These are phyloP conservation scores for Fusarium sp. DNA, from an alignment of 2,329 filamentous ascomycete species.

Conservation along the genomic window DNA sequence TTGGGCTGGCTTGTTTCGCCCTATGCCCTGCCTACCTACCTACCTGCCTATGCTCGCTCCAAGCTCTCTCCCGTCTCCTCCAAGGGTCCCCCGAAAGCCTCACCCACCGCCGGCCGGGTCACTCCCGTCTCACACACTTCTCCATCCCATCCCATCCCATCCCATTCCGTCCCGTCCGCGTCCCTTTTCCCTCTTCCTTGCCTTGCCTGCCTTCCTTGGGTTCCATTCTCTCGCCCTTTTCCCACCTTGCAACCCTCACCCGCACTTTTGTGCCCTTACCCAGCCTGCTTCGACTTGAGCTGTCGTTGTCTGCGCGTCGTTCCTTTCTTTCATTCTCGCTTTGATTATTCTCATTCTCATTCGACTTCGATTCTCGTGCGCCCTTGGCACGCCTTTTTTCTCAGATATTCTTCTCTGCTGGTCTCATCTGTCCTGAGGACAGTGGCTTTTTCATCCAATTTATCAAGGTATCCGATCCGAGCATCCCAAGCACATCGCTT, in stretches of 20 bases:
- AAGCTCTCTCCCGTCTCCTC: slow-evolving; percentile 13
- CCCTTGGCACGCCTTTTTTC: slow-evolving; percentile 11
- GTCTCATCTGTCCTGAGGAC: slow-evolving; percentile 37
- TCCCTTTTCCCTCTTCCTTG: slow-evolving; percentile 22
- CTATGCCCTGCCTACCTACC: neutral
- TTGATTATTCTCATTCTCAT: slow-evolving; percentile 31
- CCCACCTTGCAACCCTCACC: slow-evolving; percentile 25
- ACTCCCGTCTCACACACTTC: slow-evolving; percentile 16
- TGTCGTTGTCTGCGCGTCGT: slow-evolving; percentile 45
- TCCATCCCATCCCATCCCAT: no score
- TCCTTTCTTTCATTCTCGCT: slow-evolving; percentile 37
- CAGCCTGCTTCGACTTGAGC: slow-evolving; percentile 42
- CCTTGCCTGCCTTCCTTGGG: slow-evolving; percentile 10
- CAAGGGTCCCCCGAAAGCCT: slow-evolving; percentile 36
- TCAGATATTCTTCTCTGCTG: neutral
- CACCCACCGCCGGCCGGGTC: slow-evolving; percentile 13
- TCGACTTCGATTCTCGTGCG: slow-evolving; percentile 13
- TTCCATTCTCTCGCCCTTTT: slow-evolving; percentile 18
- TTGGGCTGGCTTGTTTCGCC: slow-evolving; percentile 33
- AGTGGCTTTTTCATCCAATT: slow-evolving; percentile 16
- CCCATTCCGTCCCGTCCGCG: neutral
- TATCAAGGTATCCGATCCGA: no score
- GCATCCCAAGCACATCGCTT: slow-evolving; percentile 16
- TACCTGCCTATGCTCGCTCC: slow-evolving; percentile 10
- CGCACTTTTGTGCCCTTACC: slow-evolving; percentile 36